Conservation (phyloP, 192 early-diverging fungal species). For the Dispira simplex region DNA sequence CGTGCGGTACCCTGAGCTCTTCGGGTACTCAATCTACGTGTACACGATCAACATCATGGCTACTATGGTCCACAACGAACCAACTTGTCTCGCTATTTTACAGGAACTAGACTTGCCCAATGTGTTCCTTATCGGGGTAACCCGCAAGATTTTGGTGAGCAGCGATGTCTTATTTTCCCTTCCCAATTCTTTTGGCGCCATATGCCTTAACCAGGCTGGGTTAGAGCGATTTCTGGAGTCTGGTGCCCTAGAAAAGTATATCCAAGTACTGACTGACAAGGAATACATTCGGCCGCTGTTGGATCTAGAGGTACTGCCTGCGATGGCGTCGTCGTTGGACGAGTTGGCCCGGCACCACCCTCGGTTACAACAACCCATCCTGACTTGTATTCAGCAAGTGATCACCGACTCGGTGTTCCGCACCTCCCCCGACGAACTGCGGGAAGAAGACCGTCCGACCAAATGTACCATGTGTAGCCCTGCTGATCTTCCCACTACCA, state of each 20-base stretch:
- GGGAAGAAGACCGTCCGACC: slow-evolving; percentile 14
- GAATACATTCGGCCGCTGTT: slow-evolving; percentile 62
- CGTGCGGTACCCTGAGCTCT: slow-evolving; percentile 55
- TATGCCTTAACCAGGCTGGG: slow-evolving; percentile 81
- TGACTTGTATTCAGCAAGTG: slow-evolving; percentile 50
- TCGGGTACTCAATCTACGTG: slow-evolving; percentile 73
- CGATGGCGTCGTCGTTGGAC: slow-evolving; percentile 75
- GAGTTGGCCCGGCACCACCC: slow-evolving; percentile 96
- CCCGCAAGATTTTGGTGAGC: slow-evolving; percentile 54
- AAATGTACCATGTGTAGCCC: slow-evolving; percentile 6
- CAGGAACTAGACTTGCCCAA: slow-evolving; percentile 85
- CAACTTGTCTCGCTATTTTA: slow-evolving; percentile 82
- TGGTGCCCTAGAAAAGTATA: slow-evolving; percentile 52
- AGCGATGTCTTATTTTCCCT: slow-evolving; percentile 66
- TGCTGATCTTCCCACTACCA: slow-evolving; percentile 12
- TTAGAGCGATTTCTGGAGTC: slow-evolving; percentile 66
- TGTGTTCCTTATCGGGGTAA: slow-evolving; percentile 55
- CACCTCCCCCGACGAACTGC: slow-evolving; percentile 28
- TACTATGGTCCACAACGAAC: slow-evolving; percentile 96
- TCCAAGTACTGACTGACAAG: slow-evolving; percentile 57
- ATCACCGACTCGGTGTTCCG: slow-evolving; percentile 47
- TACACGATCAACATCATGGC: slow-evolving; percentile 86
- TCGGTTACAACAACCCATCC: slow-evolving; percentile 50
- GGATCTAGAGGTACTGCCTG: slow-evolving; percentile 72
- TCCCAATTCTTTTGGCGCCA: slow-evolving; percentile 88